A percentile compares a stretch with the other conserved stretches of the same genome.
Evolutionary conservation across 345 rosid genomes (phyloP).

Genomic region (Populus euphratica): DNA sequence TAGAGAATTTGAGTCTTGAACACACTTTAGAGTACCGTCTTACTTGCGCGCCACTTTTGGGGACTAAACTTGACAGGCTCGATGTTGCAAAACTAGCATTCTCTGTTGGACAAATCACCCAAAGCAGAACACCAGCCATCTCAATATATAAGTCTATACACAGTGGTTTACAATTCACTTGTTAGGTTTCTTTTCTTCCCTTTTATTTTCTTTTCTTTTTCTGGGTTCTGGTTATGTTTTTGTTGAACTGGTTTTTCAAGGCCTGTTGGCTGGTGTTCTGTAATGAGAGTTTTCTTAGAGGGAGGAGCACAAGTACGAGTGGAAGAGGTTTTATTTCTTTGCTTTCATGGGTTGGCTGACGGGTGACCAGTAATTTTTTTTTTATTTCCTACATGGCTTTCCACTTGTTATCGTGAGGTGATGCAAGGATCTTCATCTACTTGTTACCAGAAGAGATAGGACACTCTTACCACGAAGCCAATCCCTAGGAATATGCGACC

Average conservation of each 20-base stretch:
- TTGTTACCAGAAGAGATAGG: not conserved
- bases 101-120: constrained; percentile 44
- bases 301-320: not conserved
- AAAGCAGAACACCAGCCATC: constrained; percentile 38
- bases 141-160: not conserved
- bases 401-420: not conserved
- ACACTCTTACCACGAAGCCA: not conserved
- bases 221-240: not conserved
- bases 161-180: not conserved
- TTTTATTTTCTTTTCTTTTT: too few species aligned
- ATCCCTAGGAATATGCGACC: not conserved
- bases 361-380: not conserved
- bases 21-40: constrained; percentile 8
- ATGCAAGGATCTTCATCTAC: not conserved
- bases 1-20: constrained; percentile 8
- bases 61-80: constrained; percentile 18
- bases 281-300: not conserved
- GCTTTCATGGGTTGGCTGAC: not conserved
- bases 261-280: not conserved
- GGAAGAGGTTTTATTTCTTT: not conserved
- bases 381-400: not conserved
- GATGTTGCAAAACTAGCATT: constrained; percentile 23
- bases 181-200: too few species aligned
- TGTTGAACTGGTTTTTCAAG: not conserved
- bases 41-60: not conserved